Conservation (phyloP, 2,329 filamentous ascomycete genomes). For the Penicillium nordicum region DNA sequence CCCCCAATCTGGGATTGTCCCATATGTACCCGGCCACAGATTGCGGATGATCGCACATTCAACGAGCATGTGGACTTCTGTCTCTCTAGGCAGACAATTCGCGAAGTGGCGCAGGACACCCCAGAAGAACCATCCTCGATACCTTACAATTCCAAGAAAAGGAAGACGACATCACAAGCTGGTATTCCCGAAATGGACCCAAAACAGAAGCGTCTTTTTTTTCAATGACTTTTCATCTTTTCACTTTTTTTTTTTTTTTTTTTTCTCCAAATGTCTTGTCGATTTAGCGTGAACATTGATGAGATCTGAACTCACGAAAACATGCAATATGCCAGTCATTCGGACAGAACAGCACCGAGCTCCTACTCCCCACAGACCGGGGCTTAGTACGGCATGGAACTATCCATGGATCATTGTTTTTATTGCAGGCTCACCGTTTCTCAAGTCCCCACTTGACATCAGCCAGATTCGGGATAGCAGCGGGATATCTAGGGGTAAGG, state of each 20-base stretch:
- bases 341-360: not conserved
- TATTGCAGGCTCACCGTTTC: constrained; percentile 4
- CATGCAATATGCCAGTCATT: not conserved
- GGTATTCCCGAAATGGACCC: constrained; percentile 19
- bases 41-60: constrained; percentile 70
- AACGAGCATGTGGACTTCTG: constrained; percentile 93
- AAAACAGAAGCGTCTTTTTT: constrained; percentile 37
- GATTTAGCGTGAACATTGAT: not conserved
- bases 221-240: constrained; percentile 26
- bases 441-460: constrained; percentile 6
- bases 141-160: constrained; percentile 20
- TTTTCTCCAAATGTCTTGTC: not conserved
- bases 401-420: not conserved
- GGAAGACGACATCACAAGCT: constrained; percentile 35
- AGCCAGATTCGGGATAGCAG: not conserved
- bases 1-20: constrained; percentile 77
- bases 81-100: constrained; percentile 79
- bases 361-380: not conserved
- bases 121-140: constrained; percentile 15
- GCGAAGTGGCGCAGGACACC: constrained; percentile 67
- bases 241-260: no score
- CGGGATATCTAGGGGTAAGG: not conserved
- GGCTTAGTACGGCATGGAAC: not conserved
- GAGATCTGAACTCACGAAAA: not conserved
- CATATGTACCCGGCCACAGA: constrained; percentile 74